Conservation (phyloP, 2,329 filamentous ascomycete genomes). For the Cercospora berteroae region DNA sequence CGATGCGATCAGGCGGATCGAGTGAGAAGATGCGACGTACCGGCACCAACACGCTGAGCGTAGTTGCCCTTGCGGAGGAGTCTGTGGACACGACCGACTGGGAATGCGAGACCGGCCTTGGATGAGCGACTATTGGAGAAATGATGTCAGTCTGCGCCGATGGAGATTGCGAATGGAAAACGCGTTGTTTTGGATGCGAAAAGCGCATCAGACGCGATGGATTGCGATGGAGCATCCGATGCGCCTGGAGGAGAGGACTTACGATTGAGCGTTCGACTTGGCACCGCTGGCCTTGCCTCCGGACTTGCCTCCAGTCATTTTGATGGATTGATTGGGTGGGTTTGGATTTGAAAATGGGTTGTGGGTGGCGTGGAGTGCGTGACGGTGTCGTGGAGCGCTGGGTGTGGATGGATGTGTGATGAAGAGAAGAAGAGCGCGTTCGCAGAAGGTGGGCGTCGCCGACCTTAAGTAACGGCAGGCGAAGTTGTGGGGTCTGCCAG, state of each 20-base stretch:
- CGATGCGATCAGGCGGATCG: slow-evolving; percentile 15
- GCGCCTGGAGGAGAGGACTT: slow-evolving; percentile 50
- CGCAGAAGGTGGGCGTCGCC: slow-evolving; percentile 19
- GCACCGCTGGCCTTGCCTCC: slow-evolving; percentile 98
- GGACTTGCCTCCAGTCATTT: slow-evolving; percentile 99
- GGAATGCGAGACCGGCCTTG: slow-evolving; percentile 98
- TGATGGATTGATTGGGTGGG: slow-evolving; percentile 55
- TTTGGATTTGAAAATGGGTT: slow-evolving; percentile 28
- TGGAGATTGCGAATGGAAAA: slow-evolving; percentile 25
- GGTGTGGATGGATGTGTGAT: slow-evolving; percentile 39
- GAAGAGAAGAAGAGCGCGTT: slow-evolving; percentile 33
- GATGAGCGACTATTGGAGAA: slow-evolving; percentile 74
- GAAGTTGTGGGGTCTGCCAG: slow-evolving; percentile 9
- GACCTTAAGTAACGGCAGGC: slow-evolving; percentile 19
- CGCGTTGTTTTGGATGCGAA: slow-evolving; percentile 34
- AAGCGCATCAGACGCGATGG: slow-evolving; percentile 45
- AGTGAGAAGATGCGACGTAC: slow-evolving; percentile 46
- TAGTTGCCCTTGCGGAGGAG: slow-evolving; percentile 99
- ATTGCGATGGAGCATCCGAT: slow-evolving; percentile 22
- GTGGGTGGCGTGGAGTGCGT: slow-evolving; percentile 33
- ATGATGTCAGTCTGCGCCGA: slow-evolving; percentile 44
- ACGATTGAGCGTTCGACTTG: slow-evolving; percentile 97
- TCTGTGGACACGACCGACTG: slow-evolving; percentile 98
- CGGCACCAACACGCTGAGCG: slow-evolving; percentile 97
- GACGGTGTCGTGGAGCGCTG: slow-evolving; percentile 28